Conservation (phyloP, 2,329 filamentous ascomycete genomes). For the Westerdykella sp. region DNA sequence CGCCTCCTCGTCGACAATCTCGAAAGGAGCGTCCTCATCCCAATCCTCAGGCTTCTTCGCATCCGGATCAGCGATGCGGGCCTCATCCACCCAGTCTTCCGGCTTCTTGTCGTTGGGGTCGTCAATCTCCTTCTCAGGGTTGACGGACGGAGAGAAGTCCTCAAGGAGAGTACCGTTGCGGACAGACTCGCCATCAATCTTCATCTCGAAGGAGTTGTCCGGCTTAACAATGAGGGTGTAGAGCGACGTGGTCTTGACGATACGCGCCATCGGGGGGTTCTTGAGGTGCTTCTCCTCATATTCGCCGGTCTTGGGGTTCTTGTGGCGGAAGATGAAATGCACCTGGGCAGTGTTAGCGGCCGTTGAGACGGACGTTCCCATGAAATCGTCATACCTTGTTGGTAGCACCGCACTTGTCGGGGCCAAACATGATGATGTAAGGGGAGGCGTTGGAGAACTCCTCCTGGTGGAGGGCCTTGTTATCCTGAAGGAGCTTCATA, state of each 20-base stretch:
- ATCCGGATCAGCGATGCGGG: conserved; percentile 84
- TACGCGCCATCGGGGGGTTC: conserved; percentile 75
- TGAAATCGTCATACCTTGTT: conserved; percentile 70
- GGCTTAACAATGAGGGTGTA: conserved; percentile 96
- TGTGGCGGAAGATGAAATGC: conserved; percentile 99
- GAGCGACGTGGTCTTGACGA: conserved; percentile 85
- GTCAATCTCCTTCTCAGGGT: conserved; percentile 90
- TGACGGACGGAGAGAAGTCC: conserved; percentile 89
- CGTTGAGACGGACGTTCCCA: conserved; percentile 1
- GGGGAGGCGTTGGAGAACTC: conserved; percentile 97
- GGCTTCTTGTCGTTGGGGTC: conserved; percentile 92
- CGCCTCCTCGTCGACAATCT: conserved; percentile 91
- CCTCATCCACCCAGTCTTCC: conserved; percentile 89
- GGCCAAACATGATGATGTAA: conserved; percentile 99
- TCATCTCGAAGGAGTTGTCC: conserved; percentile 90
- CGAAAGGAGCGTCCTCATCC: conserved; percentile 96
- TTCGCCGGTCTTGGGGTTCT: conserved; percentile 99
- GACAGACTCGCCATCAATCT: conserved; percentile 81
- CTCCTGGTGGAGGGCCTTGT: conserved; percentile 91
- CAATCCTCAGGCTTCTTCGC: conserved; percentile 97
- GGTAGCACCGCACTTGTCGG: conserved; percentile 97
- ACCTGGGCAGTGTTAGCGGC: conserved; percentile 42
- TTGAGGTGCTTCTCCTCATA: conserved; percentile 99
- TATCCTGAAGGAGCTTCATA: conserved; percentile 97
- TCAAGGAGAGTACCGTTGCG: conserved; percentile 89